Percentiles rank a stretch among this genome's conserved stretches.
Evolutionary conservation across 2,329 filamentous ascomycete genomes (phyloP).

Genomic region (Fusarium stilboides): DNA sequence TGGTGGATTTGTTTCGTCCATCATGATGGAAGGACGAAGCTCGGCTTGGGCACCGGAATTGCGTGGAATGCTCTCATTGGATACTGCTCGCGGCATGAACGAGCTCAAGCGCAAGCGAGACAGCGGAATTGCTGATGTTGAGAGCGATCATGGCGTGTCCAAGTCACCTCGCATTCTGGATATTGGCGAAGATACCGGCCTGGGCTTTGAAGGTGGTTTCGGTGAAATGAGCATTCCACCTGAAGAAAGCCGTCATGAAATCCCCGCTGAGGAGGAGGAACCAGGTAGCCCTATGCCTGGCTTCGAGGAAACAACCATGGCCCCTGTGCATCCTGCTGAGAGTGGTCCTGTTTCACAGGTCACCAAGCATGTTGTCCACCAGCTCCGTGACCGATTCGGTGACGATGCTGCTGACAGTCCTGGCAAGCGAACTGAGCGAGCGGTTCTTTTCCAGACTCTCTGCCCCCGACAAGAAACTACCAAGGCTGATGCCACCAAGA

Average conservation of each 20-base stretch:
- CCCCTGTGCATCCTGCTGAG: constrained; percentile 84
- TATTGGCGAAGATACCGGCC: constrained; percentile 76
- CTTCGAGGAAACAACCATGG: constrained; percentile 84
- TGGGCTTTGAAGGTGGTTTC: constrained; percentile 61
- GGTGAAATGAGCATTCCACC: constrained; percentile 68
- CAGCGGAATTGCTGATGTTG: constrained; percentile 86
- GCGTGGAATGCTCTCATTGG: constrained; percentile 90
- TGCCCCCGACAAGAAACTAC: constrained; percentile 86
- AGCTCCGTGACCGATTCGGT: constrained; percentile 91
- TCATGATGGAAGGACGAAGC: constrained; percentile 85
- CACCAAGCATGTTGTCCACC: constrained; percentile 95
- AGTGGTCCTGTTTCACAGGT: constrained; percentile 89
- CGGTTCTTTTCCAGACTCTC: constrained; percentile 91
- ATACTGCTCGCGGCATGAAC: constrained; percentile 80
- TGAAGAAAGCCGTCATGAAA: constrained; percentile 76
- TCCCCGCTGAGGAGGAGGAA: constrained; percentile 69
- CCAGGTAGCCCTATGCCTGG: constrained; percentile 68
- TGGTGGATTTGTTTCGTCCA: constrained; percentile 89
- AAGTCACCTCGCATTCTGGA: constrained; percentile 78
- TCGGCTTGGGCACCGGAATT: constrained; percentile 92
- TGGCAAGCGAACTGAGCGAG: constrained; percentile 80
- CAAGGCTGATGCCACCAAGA: constrained; percentile 95
- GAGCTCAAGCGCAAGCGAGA: constrained; percentile 96
- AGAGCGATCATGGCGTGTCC: constrained; percentile 73
- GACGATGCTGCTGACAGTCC: constrained; percentile 77